These are phyloP conservation scores for Penicillium hesseltinei DNA, from an alignment of 2,329 filamentous ascomycete species.

Conservation along the genomic window DNA sequence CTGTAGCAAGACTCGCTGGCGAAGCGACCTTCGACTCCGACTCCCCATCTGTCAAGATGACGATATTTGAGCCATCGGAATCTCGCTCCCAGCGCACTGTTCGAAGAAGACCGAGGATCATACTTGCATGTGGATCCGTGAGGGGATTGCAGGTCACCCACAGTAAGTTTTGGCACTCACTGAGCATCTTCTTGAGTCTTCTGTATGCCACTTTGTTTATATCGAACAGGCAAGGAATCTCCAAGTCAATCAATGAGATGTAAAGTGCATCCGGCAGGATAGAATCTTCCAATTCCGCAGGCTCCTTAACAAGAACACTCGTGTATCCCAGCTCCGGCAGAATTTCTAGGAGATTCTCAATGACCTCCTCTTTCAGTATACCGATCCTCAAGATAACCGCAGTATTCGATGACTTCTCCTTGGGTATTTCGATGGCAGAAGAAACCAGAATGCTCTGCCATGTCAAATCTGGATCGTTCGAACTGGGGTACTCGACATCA, in stretches of 20 bases:
- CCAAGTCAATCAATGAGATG: slow-evolving; percentile 18
- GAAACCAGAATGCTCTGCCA: slow-evolving; percentile 25
- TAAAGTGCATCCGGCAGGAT: slow-evolving; percentile 1
- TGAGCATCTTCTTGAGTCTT: slow-evolving; percentile 8
- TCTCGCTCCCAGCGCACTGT: slow-evolving; percentile 22
- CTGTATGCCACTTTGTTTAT: slow-evolving; percentile 4
- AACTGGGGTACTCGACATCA: slow-evolving; percentile 22
- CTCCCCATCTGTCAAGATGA: slow-evolving; percentile 10
- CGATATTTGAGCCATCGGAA: slow-evolving; percentile 19
- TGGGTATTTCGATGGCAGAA: slow-evolving; percentile 7
- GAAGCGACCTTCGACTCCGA: neutral
- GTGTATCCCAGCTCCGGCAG: neutral
- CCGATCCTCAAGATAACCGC: slow-evolving; percentile 11
- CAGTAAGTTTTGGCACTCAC: slow-evolving; percentile 10
- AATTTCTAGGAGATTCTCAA: neutral
- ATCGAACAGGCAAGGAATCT: slow-evolving; percentile 2
- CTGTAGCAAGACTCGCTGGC: neutral
- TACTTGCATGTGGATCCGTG: slow-evolving; percentile 8
- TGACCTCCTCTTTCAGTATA: neutral
- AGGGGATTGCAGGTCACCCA: slow-evolving; percentile 14
- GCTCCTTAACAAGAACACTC: neutral
- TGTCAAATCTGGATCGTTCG: slow-evolving; percentile 12
- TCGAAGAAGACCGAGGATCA: slow-evolving; percentile 19
- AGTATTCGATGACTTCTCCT: neutral
- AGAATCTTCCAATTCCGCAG: neutral